Percentiles rank a stretch among this genome's conserved stretches.
Conservation (phyloP, 116 monocot species). For the Dioscorea cayenensis region DNA sequence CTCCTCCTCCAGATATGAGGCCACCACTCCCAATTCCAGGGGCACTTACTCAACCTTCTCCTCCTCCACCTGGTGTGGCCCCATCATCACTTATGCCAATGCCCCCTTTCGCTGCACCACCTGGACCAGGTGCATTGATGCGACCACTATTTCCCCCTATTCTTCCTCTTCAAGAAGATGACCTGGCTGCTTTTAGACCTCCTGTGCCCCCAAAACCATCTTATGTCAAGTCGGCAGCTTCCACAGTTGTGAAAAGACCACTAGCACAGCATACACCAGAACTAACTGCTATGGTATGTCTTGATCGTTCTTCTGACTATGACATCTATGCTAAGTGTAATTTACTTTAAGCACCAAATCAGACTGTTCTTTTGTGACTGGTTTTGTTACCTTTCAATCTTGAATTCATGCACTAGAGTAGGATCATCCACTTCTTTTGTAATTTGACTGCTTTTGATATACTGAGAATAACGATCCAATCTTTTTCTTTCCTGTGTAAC, state of each 20-base stretch:
- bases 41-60: slow-evolving; percentile 39
- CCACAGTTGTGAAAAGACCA: slow-evolving; percentile 96
- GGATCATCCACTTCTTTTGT: background rate
- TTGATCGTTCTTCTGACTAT: background rate
- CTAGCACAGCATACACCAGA: slow-evolving; percentile 94
- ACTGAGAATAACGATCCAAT: background rate
- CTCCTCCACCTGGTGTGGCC: slow-evolving; percentile 59
- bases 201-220: slow-evolving; percentile 69
- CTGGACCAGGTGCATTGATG: slow-evolving; percentile 40
- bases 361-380: too few relatives aligned
- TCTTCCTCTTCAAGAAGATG: slow-evolving; percentile 40
- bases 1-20: slow-evolving; percentile 59
- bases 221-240: slow-evolving; percentile 92
- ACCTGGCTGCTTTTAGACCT: slow-evolving; percentile 21
- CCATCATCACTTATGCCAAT: slow-evolving; percentile 28
- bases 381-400: background rate
- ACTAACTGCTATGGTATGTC: slow-evolving; percentile 89
- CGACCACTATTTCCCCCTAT: slow-evolving; percentile 35
- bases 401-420: background rate
- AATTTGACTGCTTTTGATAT: background rate
- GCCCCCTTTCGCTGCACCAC: slow-evolving; percentile 44
- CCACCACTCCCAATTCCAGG: slow-evolving; percentile 35
- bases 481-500: background rate
- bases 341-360: background rate
- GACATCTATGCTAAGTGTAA: background rate